A percentile compares a stretch with the other conserved stretches of the same genome.
Conservation (phyloP, 495 filamentous ascomycete species). For the Penicillium atrosanguineum region DNA sequence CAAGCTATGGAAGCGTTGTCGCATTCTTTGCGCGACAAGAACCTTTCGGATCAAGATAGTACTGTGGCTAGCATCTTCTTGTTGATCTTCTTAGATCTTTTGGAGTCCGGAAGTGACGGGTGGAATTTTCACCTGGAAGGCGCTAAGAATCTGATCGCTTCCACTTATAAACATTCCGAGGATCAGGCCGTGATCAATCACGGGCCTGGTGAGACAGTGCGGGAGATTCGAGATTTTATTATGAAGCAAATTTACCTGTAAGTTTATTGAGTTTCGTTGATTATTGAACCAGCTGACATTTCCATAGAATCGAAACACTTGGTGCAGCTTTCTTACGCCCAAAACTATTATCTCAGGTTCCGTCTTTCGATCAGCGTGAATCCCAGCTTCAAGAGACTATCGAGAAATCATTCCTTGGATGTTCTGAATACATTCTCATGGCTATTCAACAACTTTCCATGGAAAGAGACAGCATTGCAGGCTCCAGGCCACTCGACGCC, state of each 20-base stretch:
- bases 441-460: constrained; percentile 33
- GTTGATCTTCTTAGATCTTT: constrained; percentile 55
- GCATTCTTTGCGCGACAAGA: constrained; percentile 22
- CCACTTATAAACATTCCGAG: constrained; percentile 8
- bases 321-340: constrained; percentile 44
- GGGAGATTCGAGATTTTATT: constrained; percentile 28
- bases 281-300: not conserved
- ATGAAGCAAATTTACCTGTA: constrained; percentile 29
- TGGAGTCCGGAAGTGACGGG: constrained; percentile 53
- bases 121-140: constrained; percentile 56
- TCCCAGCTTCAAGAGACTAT: constrained; percentile 23
- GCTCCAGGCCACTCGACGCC: not conserved
- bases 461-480: constrained; percentile 31
- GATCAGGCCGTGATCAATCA: constrained; percentile 18
- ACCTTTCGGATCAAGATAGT: constrained; percentile 27
- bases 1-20: constrained; percentile 47
- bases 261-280: not conserved
- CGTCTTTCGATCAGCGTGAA: constrained; percentile 11
- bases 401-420: constrained; percentile 42
- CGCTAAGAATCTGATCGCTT: constrained; percentile 42
- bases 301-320: constrained; percentile 38
- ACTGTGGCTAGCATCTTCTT: constrained; percentile 53
- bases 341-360: constrained; percentile 31
- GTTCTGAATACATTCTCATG: constrained; percentile 36
- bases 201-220: constrained; percentile 22